Conservation (phyloP, 306 rosid genomes). For the Argentina anserina region DNA sequence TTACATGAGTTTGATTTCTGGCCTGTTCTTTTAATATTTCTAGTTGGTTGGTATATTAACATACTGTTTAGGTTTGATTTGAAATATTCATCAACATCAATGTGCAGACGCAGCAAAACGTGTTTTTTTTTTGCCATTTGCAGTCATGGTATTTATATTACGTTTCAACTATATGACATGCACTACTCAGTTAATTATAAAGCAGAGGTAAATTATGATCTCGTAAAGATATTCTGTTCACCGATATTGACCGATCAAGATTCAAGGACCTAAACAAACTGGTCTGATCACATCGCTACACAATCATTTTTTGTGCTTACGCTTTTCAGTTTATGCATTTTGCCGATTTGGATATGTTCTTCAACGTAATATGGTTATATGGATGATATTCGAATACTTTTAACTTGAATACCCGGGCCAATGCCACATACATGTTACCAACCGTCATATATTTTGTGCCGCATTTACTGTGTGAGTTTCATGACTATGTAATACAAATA, state of each 20-base stretch:
- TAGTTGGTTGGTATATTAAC: background rate
- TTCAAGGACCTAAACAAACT: too few relatives aligned
- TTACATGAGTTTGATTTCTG: background rate
- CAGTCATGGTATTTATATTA: background rate
- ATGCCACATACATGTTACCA: background rate
- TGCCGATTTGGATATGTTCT: too few relatives aligned
- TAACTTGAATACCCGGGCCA: too few relatives aligned
- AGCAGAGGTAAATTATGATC: too few relatives aligned
- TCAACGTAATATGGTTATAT: too few relatives aligned
- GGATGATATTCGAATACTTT: too few relatives aligned
- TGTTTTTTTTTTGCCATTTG: background rate
- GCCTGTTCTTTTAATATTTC: background rate
- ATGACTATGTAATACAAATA: background rate
- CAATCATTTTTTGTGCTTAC: too few relatives aligned
- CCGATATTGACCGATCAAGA: background rate
- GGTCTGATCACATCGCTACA: too few relatives aligned
- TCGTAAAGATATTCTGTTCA: background rate
- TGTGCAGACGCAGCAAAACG: background rate
- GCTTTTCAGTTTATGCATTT: too few relatives aligned
- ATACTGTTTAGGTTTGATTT: background rate
- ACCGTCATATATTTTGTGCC: background rate
- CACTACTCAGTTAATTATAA: too few relatives aligned
- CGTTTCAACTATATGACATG: too few relatives aligned
- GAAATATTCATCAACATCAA: constrained; percentile 7
- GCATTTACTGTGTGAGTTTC: background rate